These are phyloP conservation scores for Heliamphora exappendiculata DNA, from an alignment of 148 eudicot species.

Conservation along the genomic window DNA sequence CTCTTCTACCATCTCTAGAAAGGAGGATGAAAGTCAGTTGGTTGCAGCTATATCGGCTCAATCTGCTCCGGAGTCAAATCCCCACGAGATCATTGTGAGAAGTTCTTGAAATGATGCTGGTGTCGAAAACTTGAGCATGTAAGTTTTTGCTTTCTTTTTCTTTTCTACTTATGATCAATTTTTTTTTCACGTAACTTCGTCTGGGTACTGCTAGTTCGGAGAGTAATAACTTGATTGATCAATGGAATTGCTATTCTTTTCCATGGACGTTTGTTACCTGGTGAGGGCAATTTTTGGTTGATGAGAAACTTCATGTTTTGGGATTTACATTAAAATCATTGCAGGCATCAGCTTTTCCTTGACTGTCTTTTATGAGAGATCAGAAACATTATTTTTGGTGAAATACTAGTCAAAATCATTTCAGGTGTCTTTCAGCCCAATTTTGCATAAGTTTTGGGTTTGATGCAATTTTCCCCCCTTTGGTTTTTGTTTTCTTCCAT, in stretches of 20 bases:
- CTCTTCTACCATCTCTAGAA: constrained; percentile 29
- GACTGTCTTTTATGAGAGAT: background rate
- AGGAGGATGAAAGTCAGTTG: constrained; percentile 31
- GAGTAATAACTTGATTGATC: background rate
- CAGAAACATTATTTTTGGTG: too few species aligned
- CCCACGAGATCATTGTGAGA: constrained; percentile 26
- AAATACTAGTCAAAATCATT: too few species aligned
- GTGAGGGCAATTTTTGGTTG: too few species aligned
- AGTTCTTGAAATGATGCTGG: constrained; percentile 41
- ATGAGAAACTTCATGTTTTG: background rate
- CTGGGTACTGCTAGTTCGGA: background rate
- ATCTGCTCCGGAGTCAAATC: constrained; percentile 28
- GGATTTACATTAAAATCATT: background rate
- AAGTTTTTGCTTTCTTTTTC: constrained; percentile 20
- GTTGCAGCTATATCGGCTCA: constrained; percentile 23
- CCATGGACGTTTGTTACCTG: background rate
- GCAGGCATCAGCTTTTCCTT: background rate
- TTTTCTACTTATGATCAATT: background rate
- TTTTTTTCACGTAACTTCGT: background rate
- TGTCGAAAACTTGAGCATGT: constrained; percentile 59
- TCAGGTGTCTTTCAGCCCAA: background rate
- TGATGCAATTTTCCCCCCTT: background rate
- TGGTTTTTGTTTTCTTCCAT: background rate
- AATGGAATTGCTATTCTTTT: background rate
- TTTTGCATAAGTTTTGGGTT: too few species aligned